Conservation (phyloP, 2,329 filamentous ascomycete species). For the Aspergillus ochraceoroseus region DNA sequence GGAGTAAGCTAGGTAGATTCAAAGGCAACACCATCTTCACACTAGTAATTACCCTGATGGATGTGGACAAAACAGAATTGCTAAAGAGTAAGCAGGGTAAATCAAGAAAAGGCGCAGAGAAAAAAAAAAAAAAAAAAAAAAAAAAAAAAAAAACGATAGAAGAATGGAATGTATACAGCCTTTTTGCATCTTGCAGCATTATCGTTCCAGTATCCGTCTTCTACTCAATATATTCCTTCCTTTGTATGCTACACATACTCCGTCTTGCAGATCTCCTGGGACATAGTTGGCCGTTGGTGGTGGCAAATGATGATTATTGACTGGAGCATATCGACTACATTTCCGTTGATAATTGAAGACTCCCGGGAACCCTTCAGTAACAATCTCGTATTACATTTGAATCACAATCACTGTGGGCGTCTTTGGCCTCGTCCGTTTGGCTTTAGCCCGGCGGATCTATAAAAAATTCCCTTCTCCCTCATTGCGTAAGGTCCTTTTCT, state of each 20-base stretch:
- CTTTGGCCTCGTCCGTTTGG: neutral
- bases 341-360: neutral
- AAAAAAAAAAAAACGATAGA: neutral
- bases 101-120: neutral
- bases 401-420: neutral
- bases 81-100: conserved; percentile 6
- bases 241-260: neutral
- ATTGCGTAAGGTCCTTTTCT: neutral
- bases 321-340: conserved; percentile 1
- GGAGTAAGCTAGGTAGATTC: too few species aligned
- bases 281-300: conserved; percentile 1
- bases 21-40: too few species aligned
- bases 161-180: conserved; percentile 6
- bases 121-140: neutral
- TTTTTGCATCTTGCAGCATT: conserved; percentile 15
- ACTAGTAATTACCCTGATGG: too few species aligned
- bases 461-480: neutral
- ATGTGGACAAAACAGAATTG: too few species aligned
- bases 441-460: conserved; percentile 1
- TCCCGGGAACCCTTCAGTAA: neutral
- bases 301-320: conserved; percentile 5
- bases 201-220: neutral
- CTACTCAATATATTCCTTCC: neutral
- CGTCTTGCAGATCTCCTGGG: conserved; percentile 2
- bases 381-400: neutral